Evolutionary conservation across 2,329 filamentous ascomycete species (phyloP), one percentile per base, ranked within the genome.

Genomic region (Sporothrix euskadiensis): DNA sequence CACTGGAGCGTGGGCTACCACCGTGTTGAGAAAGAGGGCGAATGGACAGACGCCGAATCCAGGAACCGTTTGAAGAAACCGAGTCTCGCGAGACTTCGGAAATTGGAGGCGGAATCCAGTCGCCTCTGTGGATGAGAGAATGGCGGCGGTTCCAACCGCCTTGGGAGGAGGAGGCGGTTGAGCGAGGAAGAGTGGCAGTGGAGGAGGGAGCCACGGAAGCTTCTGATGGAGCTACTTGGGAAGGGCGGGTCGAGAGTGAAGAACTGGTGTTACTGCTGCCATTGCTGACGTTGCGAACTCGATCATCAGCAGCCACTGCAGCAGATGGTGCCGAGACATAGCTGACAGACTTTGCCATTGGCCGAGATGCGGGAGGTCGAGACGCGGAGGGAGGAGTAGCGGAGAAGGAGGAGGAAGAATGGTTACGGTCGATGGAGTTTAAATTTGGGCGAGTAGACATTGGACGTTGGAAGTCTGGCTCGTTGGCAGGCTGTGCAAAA

Each of bases 1-100:
- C 83, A 78, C 89, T 92, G 47, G 91, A 91, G 75, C 89, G 85
- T 39, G 85, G 81, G 78, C 89, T 92, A 75, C 87, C 89, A 75
- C 87, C 89, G 80, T 88, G 87, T 76, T 90, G 89, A 35, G 89
- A 91, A 32, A 85, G 79, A 26, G 90, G 90, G 32, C 91, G 87
- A 61, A 88, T 84, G 32, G 92, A 93, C n/a, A 94, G 82, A 69
- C 91, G 88, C 77, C 89, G 88, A 76, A 94, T 89, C 92, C 92
- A 94, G 39, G 91, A 93, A 72, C 88, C 85, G 78, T 84, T 87
- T 47, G 88, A 90, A 19, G 89, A 90, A 47, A 86, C 77, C 3
- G 89, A 91, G 77, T 89, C 87, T 76, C 88, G 83, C 54, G 82
- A 79, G 76, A 81, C 81, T 74, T 89, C 87, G 14, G 80, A 79